Percentiles rank a stretch among this genome's conserved stretches.
These are phyloP conservation scores for Ambrosiella beaveri DNA, from an alignment of 2,329 filamentous ascomycete genomes.

Conservation along the genomic window DNA sequence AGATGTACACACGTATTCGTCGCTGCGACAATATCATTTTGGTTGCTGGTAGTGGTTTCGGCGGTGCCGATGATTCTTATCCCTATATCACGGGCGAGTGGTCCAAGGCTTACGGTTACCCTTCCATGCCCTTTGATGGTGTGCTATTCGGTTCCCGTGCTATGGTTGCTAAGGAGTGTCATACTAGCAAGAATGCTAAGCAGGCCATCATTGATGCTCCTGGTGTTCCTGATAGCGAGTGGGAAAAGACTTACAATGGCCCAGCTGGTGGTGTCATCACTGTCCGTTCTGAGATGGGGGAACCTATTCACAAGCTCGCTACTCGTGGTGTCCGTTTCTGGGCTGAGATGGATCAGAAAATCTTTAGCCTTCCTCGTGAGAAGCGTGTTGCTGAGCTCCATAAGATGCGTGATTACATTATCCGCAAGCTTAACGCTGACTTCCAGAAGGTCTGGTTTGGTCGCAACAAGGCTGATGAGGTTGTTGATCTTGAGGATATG, in stretches of 20 bases:
- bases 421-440: constrained; percentile 87
- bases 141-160: constrained; percentile 80
- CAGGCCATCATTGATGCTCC: constrained; percentile 75
- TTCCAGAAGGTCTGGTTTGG: constrained; percentile 98
- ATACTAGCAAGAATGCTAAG: constrained; percentile 76
- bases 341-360: constrained; percentile 98
- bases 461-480: constrained; percentile 59
- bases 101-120: constrained; percentile 75
- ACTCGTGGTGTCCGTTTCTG: constrained; percentile 93
- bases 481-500: constrained; percentile 87
- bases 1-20: constrained; percentile 80
- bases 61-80: constrained; percentile 76
- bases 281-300: constrained; percentile 95
- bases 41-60: constrained; percentile 81
- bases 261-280: constrained; percentile 87
- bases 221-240: constrained; percentile 64
- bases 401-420: constrained; percentile 79
- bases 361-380: constrained; percentile 89
- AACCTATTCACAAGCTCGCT: constrained; percentile 96
- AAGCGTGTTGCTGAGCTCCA: constrained; percentile 77
- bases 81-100: constrained; percentile 80
- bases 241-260: constrained; percentile 89
- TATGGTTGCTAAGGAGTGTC: constrained; percentile 87
- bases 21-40: constrained; percentile 75
- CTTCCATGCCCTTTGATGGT: constrained; percentile 87